Evolutionary conservation across 352 stramenopile genomes (phyloP), one percentile per base, ranked within the genome.

Genomic region (Plasmopara muralis): DNA sequence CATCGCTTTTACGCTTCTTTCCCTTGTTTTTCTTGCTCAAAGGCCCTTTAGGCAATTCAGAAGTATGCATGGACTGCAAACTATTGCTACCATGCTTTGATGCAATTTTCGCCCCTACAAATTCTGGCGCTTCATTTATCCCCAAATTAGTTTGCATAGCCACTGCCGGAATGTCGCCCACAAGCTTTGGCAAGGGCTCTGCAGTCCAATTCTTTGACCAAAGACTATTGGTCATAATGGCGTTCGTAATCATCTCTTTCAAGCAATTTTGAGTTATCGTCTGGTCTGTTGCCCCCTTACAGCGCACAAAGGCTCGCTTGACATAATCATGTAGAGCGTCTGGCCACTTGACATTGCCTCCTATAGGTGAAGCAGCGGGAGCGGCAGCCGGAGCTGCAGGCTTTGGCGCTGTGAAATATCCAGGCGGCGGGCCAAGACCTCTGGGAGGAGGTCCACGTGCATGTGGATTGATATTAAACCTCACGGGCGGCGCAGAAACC

Each of bases 131-230:
- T 20, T 46, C 46, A 6, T 46, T 50, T 54, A 57, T 68, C 35
- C 54, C 55, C 6, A 63, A 43, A 18, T 68, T 59, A 14, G 31
- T 42, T 53, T 64, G 62, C 57, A 72, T 70, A 9, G 28, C 45
- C 38, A 45, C 51, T 46, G 44, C 39, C 12, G 52, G 53, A 2
- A 46, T 64, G 53, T 89, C 77, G 6, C 73, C 71, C 10, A 87
- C 71, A 15, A 92, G 64, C 33, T 76, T 72, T 14, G 83, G 85
- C 50, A 95, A 53, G 2, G 81, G 74, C 60, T 93, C 80, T 9
- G 62, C 74, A 16, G 60, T 47, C 85, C 85, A 95, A 65, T 93
- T 92, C 53, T 78, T 85, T 12, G 83, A 91, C 83, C 83, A 93
- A 39, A 95, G 55, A 44, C 74, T 77, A 55, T 89, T 93, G 9